Conservation (phyloP, 192 early-diverging fungal species). For the Coemansia sp. region DNA sequence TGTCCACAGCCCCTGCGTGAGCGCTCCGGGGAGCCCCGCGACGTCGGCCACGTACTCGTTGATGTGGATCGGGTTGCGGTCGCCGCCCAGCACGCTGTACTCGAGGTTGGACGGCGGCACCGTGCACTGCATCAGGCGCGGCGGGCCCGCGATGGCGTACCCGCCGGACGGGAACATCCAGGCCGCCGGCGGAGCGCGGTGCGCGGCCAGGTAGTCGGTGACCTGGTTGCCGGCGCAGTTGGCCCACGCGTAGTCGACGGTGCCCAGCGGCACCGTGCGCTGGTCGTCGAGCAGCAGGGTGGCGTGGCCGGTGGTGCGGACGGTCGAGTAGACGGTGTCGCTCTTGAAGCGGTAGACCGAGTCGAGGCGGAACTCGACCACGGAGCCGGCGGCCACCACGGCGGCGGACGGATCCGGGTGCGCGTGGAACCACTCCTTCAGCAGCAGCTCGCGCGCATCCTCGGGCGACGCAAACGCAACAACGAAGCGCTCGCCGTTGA, state of each 20-base stretch:
- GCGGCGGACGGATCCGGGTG: background rate
- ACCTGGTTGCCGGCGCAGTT: constrained; percentile 76
- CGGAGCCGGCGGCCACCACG: constrained; percentile 53
- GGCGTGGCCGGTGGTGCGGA: constrained; percentile 69
- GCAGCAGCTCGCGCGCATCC: constrained; percentile 77
- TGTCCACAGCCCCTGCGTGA: constrained; percentile 97
- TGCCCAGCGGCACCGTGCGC: constrained; percentile 68
- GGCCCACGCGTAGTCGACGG: constrained; percentile 69
- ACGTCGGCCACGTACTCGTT: constrained; percentile 91
- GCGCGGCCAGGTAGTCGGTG: constrained; percentile 75
- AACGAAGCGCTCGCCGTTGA: constrained; percentile 63
- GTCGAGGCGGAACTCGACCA: constrained; percentile 81
- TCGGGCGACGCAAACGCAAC: constrained; percentile 65
- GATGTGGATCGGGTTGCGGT: constrained; percentile 92
- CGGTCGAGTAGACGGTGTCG: constrained; percentile 59
- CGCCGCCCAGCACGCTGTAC: constrained; percentile 79
- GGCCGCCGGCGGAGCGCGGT: constrained; percentile 70
- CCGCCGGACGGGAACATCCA: constrained; percentile 76
- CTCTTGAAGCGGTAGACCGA: constrained; percentile 66
- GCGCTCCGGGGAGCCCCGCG: constrained; percentile 82
- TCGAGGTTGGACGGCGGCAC: constrained; percentile 77
- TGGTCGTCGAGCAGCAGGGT: constrained; percentile 58
- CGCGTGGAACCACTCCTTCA: constrained; percentile 77
- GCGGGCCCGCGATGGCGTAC: constrained; percentile 8
- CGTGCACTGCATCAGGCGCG: background rate